Evolutionary conservation across 208 protist species (phyloP).

Genomic region (Trypanosoma platydactyli): DNA sequence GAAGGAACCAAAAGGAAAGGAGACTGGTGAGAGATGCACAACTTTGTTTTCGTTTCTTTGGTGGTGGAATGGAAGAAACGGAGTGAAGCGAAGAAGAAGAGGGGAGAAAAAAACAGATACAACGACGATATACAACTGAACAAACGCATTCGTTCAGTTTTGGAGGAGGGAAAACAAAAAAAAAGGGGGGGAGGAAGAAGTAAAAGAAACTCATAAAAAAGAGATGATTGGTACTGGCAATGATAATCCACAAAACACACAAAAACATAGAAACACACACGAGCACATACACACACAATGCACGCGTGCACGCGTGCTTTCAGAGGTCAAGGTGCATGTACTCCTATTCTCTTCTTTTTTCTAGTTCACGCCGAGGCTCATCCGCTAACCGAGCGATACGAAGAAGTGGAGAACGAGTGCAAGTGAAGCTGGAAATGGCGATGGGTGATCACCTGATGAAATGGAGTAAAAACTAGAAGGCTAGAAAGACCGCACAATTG

Average conservation of each 20-base stretch:
- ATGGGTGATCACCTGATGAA: background rate
- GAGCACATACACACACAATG: background rate
- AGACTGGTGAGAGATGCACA: no score
- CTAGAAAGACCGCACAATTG: background rate
- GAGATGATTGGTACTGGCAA: background rate
- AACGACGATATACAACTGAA: background rate
- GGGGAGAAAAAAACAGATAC: no score
- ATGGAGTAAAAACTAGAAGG: background rate
- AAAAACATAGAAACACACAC: slow-evolving; percentile 18
- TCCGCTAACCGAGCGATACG: no score
- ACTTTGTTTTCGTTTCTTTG: no score
- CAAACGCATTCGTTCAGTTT: no score
- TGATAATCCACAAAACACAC: background rate
- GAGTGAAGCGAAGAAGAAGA: no score
- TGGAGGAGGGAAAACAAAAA: no score
- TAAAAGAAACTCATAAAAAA: background rate
- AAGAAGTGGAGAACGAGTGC: no score
- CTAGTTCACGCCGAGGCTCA: background rate
- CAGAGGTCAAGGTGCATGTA: slow-evolving; percentile 8
- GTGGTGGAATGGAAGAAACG: no score
- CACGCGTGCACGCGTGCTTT: no score
- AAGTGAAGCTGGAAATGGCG: background rate
- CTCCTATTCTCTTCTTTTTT: slow-evolving; percentile 16
- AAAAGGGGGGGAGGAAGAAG: slow-evolving; percentile 4
- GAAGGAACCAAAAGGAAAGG: no score